Conservation (phyloP, 768 basidiomycete species). For the Basidioascus undulatus region DNA sequence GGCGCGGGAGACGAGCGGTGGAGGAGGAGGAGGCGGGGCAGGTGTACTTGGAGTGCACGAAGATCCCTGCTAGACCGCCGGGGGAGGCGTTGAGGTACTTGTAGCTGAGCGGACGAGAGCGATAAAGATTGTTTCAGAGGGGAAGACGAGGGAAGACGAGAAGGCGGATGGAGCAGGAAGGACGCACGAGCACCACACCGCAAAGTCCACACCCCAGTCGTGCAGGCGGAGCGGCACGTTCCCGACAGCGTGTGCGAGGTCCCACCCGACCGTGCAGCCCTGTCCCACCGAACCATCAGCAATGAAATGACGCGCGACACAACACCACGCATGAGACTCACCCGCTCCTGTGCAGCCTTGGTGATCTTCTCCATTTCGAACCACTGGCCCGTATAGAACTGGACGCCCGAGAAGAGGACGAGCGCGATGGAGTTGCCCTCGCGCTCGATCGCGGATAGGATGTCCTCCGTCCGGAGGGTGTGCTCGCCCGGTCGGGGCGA, state of each 20-base stretch:
- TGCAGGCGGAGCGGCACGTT: conserved; percentile 76
- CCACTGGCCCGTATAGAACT: conserved; percentile 91
- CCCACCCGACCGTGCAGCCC: conserved; percentile 89
- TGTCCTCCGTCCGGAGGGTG: conserved; percentile 67
- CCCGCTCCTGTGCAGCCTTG: conserved; percentile 57
- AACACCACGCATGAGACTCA: conserved; percentile 15
- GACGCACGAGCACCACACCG: conserved; percentile 96
- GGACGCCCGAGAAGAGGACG: conserved; percentile 77
- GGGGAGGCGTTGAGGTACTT: conserved; percentile 88
- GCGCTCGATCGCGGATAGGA: conserved; percentile 43
- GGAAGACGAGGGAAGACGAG: neutral
- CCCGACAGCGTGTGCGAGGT: conserved; percentile 84
- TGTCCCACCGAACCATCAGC: conserved; percentile 15
- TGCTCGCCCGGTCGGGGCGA: conserved; percentile 62
- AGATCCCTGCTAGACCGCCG: conserved; percentile 89
- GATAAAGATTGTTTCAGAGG: neutral
- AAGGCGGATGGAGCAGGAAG: neutral
- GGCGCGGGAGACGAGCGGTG: conserved; percentile 23
- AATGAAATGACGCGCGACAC: neutral
- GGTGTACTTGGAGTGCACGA: conserved; percentile 30
- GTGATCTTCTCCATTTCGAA: conserved; percentile 77
- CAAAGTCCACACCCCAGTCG: conserved; percentile 89
- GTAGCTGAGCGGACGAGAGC: neutral
- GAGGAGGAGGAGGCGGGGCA: neutral
- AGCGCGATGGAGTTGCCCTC: conserved; percentile 58